These are phyloP conservation scores for Lanmaoa pseudosensibilis DNA, from an alignment of 768 basidiomycete species.

Conservation along the genomic window DNA sequence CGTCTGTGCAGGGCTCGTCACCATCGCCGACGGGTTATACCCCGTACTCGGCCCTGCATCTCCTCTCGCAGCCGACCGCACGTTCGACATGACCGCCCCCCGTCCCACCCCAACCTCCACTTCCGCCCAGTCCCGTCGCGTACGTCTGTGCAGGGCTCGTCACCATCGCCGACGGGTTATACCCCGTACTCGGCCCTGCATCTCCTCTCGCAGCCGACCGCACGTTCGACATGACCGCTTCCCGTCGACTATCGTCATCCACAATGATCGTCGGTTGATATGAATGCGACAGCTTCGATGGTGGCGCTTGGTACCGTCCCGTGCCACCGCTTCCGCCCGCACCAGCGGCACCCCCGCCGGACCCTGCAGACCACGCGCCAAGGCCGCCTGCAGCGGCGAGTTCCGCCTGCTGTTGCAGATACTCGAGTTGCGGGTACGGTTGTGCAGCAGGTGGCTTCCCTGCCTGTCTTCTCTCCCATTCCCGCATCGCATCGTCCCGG, in stretches of 20 bases:
- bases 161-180: constrained; percentile 52
- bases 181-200: constrained; percentile 40
- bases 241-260: constrained; percentile 68
- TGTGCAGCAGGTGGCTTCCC: constrained; percentile 70
- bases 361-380: constrained; percentile 49
- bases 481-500: constrained; percentile 90
- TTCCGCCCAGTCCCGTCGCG: constrained; percentile 34
- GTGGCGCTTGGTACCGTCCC: constrained; percentile 48
- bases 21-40: constrained; percentile 51
- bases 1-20: constrained; percentile 75
- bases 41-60: constrained; percentile 42
- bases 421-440: constrained; percentile 88
- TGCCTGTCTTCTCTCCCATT: constrained; percentile 91
- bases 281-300: constrained; percentile 34
- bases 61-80: constrained; percentile 55
- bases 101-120: background rate
- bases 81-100: background rate
- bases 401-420: constrained; percentile 91
- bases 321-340: constrained; percentile 32
- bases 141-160: constrained; percentile 79
- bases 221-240: constrained; percentile 81
- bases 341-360: constrained; percentile 8
- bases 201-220: constrained; percentile 61
- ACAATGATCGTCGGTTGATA: constrained; percentile 60
- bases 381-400: constrained; percentile 65